phyloP scores from a whole-genome alignment of 2,329 filamentous ascomycete species.

The Fusarium sambucinum region DNA sequence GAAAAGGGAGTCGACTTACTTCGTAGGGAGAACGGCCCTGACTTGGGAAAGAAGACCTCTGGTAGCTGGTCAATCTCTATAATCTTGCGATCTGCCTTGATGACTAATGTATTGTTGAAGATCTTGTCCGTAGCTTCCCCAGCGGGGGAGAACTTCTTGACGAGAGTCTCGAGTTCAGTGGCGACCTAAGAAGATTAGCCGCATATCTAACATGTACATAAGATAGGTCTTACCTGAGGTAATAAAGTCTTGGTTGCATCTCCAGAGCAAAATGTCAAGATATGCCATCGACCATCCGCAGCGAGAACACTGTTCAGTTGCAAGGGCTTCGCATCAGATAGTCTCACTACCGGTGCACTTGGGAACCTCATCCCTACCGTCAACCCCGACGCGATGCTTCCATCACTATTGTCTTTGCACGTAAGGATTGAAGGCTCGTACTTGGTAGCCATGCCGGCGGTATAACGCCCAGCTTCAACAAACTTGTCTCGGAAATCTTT shows the following conservation, averaged over 20 bases:
- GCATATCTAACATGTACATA: rapidly evolving
- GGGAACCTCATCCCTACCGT: constrained; percentile 39
- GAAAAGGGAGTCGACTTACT: neutral
- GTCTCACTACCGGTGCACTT: constrained; percentile 25
- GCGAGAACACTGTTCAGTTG: constrained; percentile 23
- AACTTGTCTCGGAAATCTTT: constrained; percentile 38
- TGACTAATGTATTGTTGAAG: constrained; percentile 12
- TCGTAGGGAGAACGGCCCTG: constrained; percentile 18
- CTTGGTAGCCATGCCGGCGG: constrained; percentile 33
- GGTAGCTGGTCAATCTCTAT: constrained; percentile 24
- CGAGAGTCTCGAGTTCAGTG: neutral
- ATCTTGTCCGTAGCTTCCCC: neutral
- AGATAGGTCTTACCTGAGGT: neutral
- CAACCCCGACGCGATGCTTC: constrained; percentile 1
- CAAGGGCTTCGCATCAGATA: constrained; percentile 41
- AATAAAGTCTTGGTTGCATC: neutral
- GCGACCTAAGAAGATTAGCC: neutral
- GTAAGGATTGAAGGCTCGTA: constrained; percentile 27
- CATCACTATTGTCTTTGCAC: rapidly evolving
- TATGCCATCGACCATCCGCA: constrained; percentile 40
- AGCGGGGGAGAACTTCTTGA: neutral
- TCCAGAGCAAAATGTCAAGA: constrained; percentile 31
- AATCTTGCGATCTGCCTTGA: constrained; percentile 7
- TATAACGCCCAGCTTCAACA: constrained; percentile 38
- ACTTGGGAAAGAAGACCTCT: constrained; percentile 26